Conservation (phyloP, 1,284 basidiomycete species). For the Puccinia horiana region DNA sequence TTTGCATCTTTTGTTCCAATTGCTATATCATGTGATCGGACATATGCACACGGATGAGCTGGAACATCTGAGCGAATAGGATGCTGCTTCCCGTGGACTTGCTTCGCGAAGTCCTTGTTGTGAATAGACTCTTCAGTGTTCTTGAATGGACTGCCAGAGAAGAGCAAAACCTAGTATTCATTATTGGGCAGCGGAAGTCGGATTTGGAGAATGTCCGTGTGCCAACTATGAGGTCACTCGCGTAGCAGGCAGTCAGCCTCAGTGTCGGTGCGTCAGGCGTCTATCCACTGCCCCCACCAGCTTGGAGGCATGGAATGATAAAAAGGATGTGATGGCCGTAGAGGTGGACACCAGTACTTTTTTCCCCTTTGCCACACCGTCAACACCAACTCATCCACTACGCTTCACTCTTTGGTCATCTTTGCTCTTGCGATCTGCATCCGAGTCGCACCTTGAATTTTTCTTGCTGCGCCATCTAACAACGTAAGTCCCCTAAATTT, state of each 20-base stretch:
- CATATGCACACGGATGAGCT: neutral
- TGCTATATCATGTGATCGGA: too few relatives aligned
- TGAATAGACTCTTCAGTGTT: neutral
- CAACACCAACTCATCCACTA: neutral
- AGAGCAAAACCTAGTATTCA: neutral
- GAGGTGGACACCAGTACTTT: neutral
- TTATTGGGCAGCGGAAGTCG: too few relatives aligned
- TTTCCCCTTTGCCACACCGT: neutral
- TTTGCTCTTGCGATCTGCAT: neutral
- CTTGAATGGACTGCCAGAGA: conserved; percentile 5
- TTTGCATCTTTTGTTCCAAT: too few relatives aligned
- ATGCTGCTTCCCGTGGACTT: neutral
- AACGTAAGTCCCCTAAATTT: neutral
- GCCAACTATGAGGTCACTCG: neutral
- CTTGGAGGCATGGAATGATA: neutral
- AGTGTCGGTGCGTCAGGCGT: neutral
- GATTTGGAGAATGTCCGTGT: neutral
- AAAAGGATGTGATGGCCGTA: neutral
- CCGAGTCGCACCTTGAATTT: neutral
- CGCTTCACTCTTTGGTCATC: neutral
- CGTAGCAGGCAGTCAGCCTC: neutral
- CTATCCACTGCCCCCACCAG: neutral
- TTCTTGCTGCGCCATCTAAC: neutral
- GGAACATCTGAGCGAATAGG: neutral
- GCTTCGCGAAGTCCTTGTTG: neutral